These are phyloP conservation scores for Margaritispora aquatica DNA, from an alignment of 495 filamentous ascomycete species.

Conservation along the genomic window DNA sequence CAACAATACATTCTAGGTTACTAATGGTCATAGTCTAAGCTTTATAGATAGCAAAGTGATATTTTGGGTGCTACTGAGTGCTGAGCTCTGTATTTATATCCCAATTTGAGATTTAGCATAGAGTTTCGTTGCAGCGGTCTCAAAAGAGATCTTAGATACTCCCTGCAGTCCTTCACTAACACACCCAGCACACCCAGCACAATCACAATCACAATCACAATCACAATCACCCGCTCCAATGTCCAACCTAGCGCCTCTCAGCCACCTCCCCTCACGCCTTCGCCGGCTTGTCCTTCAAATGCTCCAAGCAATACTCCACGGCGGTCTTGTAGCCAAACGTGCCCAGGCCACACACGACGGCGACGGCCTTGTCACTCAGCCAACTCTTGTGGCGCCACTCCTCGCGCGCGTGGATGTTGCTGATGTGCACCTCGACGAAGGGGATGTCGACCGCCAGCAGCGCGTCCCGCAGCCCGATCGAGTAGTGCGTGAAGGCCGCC, in stretches of 20 bases:
- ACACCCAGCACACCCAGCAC: no score
- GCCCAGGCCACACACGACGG: slow-evolving; percentile 62
- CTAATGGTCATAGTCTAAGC: no score
- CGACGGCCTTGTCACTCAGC: slow-evolving; percentile 64
- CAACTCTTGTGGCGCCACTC: slow-evolving; percentile 58
- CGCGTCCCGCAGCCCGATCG: slow-evolving; percentile 59
- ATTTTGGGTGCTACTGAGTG: no score
- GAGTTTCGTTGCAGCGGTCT: no score
- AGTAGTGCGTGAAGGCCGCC: slow-evolving; percentile 62
- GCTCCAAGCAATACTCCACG: slow-evolving; percentile 51
- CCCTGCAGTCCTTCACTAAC: no score
- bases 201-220: no score
- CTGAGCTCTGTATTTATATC: no score
- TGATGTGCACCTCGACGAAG: slow-evolving; percentile 67
- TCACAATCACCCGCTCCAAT: no score
- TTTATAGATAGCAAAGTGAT: no score
- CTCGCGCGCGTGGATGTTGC: slow-evolving; percentile 63
- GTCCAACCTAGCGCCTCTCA: not conserved
- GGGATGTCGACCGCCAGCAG: slow-evolving; percentile 56
- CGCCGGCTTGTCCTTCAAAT: slow-evolving; percentile 32
- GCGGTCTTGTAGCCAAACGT: slow-evolving; percentile 65
- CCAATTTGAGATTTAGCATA: no score
- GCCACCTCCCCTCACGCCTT: not conserved
- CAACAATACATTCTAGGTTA: no score
- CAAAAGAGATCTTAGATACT: no score